Evolutionary conservation across 2,329 filamentous ascomycete species (phyloP).

Genomic region (Trichophyton verrucosum): DNA sequence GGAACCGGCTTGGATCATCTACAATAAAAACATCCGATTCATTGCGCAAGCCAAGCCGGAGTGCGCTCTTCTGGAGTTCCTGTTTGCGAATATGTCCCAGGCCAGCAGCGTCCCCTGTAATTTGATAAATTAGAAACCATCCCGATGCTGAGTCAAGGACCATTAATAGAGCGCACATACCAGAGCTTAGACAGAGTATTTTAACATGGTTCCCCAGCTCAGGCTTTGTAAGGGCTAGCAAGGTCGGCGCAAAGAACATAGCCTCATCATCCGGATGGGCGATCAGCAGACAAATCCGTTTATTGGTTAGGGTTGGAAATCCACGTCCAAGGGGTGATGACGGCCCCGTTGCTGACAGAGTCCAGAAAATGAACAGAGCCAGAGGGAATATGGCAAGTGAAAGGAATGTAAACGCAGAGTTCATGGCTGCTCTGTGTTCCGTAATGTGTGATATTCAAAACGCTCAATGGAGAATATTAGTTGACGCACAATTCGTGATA

Average conservation of each 20-base stretch:
- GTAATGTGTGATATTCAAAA: no score
- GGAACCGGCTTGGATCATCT: slow-evolving; percentile 63
- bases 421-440: neutral
- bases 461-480: neutral
- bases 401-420: slow-evolving; percentile 11
- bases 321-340: slow-evolving; percentile 26
- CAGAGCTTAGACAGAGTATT: slow-evolving; percentile 83
- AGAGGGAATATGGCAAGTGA: slow-evolving; percentile 27
- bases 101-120: slow-evolving; percentile 66
- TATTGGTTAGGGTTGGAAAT: slow-evolving; percentile 57
- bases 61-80: slow-evolving; percentile 70
- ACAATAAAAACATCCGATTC: slow-evolving; percentile 76
- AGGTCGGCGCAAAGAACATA: slow-evolving; percentile 94
- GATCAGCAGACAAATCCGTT: slow-evolving; percentile 83
- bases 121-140: neutral
- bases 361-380: slow-evolving; percentile 34
- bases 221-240: slow-evolving; percentile 70
- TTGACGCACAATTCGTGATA: neutral
- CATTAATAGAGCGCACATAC: slow-evolving; percentile 30
- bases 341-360: slow-evolving; percentile 28
- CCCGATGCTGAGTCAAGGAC: neutral
- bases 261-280: slow-evolving; percentile 97
- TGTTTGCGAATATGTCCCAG: slow-evolving; percentile 70
- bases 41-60: slow-evolving; percentile 59
- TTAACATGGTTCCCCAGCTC: slow-evolving; percentile 79